These are phyloP conservation scores for Mortierella sp. DNA, from an alignment of 371 early-diverging fungal genomes.

Conservation along the genomic window DNA sequence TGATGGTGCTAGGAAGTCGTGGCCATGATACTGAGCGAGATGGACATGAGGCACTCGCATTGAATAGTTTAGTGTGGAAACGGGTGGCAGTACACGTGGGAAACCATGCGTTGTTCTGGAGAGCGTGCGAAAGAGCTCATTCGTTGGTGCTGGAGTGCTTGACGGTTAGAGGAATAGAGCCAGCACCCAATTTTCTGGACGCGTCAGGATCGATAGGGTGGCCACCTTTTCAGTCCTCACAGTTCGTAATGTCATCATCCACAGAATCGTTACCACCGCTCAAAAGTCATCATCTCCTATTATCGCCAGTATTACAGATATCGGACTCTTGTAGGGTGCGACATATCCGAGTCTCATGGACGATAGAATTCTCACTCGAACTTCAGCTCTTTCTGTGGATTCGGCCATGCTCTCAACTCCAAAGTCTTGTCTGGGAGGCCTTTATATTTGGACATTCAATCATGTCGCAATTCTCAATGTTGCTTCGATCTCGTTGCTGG, in stretches of 20 bases:
- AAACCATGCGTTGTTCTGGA: constrained; percentile 15
- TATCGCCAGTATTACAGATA: background rate
- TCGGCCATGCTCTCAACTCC: constrained; percentile 20
- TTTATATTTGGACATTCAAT: constrained; percentile 15
- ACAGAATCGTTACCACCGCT: background rate
- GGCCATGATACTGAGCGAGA: background rate
- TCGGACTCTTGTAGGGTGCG: background rate
- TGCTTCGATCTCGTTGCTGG: constrained; percentile 8
- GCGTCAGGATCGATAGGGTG: constrained; percentile 1
- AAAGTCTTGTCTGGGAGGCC: constrained; percentile 27
- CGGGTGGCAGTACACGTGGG: constrained; percentile 6
- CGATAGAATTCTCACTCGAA: constrained; percentile 13
- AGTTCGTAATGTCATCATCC: background rate
- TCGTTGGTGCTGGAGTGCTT: constrained; percentile 24
- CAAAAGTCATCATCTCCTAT: background rate
- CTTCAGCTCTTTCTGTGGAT: constrained; percentile 31
- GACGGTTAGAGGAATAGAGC: constrained; percentile 7
- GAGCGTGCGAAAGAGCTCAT: constrained; percentile 5
- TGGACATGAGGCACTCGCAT: background rate
- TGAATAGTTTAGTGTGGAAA: constrained; percentile 14
- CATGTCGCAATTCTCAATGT: constrained; percentile 1
- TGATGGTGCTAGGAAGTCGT: constrained; percentile 3
- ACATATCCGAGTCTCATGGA: constrained; percentile 28
- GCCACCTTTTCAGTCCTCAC: background rate
- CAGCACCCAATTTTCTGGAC: background rate